These are phyloP conservation scores for Mortierella sp. DNA, from an alignment of 371 early-diverging fungal genomes.

Conservation along the genomic window DNA sequence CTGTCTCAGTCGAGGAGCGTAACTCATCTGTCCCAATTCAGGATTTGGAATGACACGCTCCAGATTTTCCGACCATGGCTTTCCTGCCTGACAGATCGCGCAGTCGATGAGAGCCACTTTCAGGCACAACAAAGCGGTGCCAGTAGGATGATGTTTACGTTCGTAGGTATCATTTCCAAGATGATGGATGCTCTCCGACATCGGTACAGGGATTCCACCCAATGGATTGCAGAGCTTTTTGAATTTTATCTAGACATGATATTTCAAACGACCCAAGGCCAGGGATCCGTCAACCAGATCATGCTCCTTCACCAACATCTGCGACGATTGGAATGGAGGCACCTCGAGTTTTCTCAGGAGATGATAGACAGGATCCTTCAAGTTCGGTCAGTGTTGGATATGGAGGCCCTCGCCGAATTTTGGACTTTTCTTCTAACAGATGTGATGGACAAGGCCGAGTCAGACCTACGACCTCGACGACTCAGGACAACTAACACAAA, in stretches of 20 bases:
- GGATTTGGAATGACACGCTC: slow-evolving; percentile 41
- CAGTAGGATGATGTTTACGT: slow-evolving; percentile 36
- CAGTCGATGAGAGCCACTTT: slow-evolving; percentile 40
- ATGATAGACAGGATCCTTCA: slow-evolving; percentile 22
- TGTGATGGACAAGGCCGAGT: slow-evolving; percentile 37
- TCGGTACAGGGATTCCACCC: slow-evolving; percentile 18
- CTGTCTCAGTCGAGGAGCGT: too few species aligned
- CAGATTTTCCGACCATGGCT: slow-evolving; percentile 44
- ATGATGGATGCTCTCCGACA: slow-evolving; percentile 22
- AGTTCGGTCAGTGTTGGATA: slow-evolving; percentile 12
- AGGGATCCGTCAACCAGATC: slow-evolving; percentile 35
- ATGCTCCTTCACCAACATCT: slow-evolving; percentile 50
- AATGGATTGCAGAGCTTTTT: slow-evolving; percentile 26
- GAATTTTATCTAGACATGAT: slow-evolving; percentile 31
- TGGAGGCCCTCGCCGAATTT: slow-evolving; percentile 29
- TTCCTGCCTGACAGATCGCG: slow-evolving; percentile 33
- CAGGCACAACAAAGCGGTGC: slow-evolving; percentile 43
- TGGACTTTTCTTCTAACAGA: slow-evolving; percentile 43
- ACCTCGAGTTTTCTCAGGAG: slow-evolving; percentile 24
- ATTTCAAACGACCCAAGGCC: slow-evolving; percentile 10
- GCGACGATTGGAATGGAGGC: slow-evolving; percentile 42
- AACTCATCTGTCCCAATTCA: slow-evolving; percentile 4
- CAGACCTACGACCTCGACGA: slow-evolving; percentile 19
- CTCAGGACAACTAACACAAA: neutral
- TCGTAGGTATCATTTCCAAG: slow-evolving; percentile 46